These are phyloP conservation scores for Vanilla planifolia DNA, from an alignment of 106 monocot species.

Conservation along the genomic window DNA sequence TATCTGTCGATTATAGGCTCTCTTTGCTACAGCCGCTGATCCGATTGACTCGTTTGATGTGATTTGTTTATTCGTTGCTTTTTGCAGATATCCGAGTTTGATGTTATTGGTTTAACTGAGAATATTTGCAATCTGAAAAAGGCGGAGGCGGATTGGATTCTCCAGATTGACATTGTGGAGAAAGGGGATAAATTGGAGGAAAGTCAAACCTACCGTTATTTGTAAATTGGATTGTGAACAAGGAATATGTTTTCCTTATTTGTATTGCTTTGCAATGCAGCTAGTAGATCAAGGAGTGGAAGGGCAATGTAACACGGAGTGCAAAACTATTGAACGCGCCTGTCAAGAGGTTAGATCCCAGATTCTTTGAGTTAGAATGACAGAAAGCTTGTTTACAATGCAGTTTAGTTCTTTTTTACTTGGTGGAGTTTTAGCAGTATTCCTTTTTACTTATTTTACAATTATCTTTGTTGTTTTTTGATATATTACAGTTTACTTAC, in stretches of 20 bases:
- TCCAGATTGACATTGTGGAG: constrained; percentile 91
- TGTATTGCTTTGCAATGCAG: constrained; percentile 32
- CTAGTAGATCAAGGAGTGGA: constrained; percentile 88
- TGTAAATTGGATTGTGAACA: background rate
- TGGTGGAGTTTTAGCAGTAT: too few relatives aligned
- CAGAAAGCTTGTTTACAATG: too few relatives aligned
- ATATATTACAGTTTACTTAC: too few relatives aligned
- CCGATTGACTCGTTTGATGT: constrained; percentile 3
- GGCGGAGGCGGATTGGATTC: constrained; percentile 94
- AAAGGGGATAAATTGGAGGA: constrained; percentile 88
- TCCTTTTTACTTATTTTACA: too few relatives aligned
- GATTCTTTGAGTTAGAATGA: background rate
- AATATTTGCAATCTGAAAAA: constrained; percentile 98
- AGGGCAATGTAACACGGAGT: constrained; percentile 89
- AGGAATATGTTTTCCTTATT: background rate
- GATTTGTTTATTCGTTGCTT: background rate
- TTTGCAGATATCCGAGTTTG: constrained; percentile 72
- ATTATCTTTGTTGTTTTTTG: too few relatives aligned
- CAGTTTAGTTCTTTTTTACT: too few relatives aligned
- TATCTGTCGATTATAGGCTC: too few relatives aligned
- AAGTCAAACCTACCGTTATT: background rate
- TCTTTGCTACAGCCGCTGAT: background rate
- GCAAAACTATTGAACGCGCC: constrained; percentile 91
- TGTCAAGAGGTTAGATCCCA: constrained; percentile 71
- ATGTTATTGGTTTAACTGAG: constrained; percentile 96